Percentiles rank a stretch among this genome's conserved stretches.
These are phyloP conservation scores for Beta macrorhiza DNA, from an alignment of 179 eudicot genomes.

Conservation along the genomic window DNA sequence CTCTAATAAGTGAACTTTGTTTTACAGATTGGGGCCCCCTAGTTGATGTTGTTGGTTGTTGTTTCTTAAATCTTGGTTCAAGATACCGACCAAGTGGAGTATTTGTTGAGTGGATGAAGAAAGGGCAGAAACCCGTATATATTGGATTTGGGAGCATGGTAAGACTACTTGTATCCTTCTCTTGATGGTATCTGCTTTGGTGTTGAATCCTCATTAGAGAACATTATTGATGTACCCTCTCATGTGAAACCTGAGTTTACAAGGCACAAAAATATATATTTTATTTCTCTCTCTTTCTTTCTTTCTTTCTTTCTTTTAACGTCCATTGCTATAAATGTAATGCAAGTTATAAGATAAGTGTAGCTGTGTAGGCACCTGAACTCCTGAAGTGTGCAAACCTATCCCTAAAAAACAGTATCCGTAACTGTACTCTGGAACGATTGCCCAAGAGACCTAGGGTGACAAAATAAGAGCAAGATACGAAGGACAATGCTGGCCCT, in stretches of 20 bases:
- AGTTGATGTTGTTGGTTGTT: slow-evolving; percentile 95
- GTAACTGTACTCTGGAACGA: not conserved
- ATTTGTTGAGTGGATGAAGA: slow-evolving; percentile 71
- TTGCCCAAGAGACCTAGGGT: too few species aligned
- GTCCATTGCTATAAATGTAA: not conserved
- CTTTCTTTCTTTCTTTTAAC: not conserved
- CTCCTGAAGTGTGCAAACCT: not conserved
- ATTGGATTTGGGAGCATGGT: slow-evolving; percentile 99
- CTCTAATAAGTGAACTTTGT: slow-evolving; percentile 22
- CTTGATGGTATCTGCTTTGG: not conserved
- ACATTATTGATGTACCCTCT: not conserved
- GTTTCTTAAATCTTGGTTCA: slow-evolving; percentile 78
- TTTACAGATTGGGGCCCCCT: slow-evolving; percentile 88
- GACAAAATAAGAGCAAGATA: too few species aligned
- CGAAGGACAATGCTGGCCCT: too few species aligned
- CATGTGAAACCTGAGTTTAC: not conserved
- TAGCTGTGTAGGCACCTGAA: too few species aligned
- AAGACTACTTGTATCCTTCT: slow-evolving; percentile 23
- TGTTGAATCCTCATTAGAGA: not conserved
- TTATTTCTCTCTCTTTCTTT: not conserved
- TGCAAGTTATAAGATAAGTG: not conserved
- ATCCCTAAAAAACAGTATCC: not conserved
- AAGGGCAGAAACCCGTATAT: slow-evolving; percentile 76
- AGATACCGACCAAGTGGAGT: slow-evolving; percentile 66
- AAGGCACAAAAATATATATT: not conserved